A percentile compares a stretch with the other conserved stretches of the same genome.
Evolutionary conservation across 2,329 filamentous ascomycete species (phyloP).

Genomic region (Colletotrichum sp.): DNA sequence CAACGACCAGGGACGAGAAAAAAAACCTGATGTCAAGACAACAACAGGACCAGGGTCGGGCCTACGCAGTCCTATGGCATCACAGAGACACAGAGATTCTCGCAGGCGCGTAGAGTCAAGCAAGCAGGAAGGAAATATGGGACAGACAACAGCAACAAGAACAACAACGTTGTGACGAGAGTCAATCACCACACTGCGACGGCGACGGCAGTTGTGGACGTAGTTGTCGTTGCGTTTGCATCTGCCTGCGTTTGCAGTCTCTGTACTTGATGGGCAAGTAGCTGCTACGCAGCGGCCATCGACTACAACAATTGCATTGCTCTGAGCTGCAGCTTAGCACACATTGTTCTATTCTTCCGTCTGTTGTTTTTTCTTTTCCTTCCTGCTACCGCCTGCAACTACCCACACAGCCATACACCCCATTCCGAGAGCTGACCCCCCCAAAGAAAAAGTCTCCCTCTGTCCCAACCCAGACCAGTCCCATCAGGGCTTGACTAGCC

Average conservation of each 20-base stretch:
- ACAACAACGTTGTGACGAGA: not conserved
- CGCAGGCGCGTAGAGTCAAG: not conserved
- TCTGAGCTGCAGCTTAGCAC: not conserved
- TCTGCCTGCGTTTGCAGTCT: not conserved
- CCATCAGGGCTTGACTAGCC: constrained; percentile 12
- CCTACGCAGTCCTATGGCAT: not conserved
- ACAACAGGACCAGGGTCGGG: not conserved
- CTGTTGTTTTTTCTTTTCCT: not conserved
- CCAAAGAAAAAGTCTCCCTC: not conserved
- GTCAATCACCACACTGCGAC: not conserved
- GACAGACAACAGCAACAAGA: not conserved
- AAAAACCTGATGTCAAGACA: not conserved
- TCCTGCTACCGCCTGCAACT: constrained; percentile 7
- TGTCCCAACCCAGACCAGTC: constrained; percentile 4
- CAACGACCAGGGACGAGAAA: not conserved
- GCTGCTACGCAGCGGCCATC: constrained; percentile 1
- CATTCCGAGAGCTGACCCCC: not conserved
- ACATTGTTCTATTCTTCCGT: constrained; percentile 9
- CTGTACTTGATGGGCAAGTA: constrained; percentile 8
- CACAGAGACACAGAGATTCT: not conserved
- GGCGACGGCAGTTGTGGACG: not conserved
- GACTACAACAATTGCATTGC: not conserved
- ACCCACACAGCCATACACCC: constrained; percentile 7
- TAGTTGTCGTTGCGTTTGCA: not conserved
- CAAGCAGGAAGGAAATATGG: not conserved